A percentile compares a stretch with the other conserved stretches of the same genome.
phyloP scores from a whole-genome alignment of 257 asterid species.

The Solanum okadae region DNA sequence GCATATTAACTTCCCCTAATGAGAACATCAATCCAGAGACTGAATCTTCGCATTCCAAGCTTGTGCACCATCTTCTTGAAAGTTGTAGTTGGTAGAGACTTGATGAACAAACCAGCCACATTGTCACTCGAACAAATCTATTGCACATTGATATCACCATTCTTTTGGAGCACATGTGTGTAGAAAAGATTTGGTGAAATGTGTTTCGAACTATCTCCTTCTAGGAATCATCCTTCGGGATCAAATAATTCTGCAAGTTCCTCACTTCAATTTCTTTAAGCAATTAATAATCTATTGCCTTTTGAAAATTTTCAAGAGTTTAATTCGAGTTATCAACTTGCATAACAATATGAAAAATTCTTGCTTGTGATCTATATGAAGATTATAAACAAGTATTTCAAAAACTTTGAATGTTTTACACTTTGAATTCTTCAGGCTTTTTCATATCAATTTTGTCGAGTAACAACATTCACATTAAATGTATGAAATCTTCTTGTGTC shows the following conservation, averaged over 20 bases:
- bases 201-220: neutral
- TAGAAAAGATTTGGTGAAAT: neutral
- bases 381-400: neutral
- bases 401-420: no score
- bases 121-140: neutral
- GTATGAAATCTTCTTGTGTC: no score
- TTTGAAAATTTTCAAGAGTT: neutral
- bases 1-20: neutral
- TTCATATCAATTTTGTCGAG: no score
- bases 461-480: no score
- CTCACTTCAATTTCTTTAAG: neutral
- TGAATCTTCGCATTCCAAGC: neutral
- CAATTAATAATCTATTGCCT: no score
- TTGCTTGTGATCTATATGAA: neutral
- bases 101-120: rapidly evolving
- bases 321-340: neutral
- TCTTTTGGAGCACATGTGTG: neutral
- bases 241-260: no score
- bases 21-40: neutral
- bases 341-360: neutral
- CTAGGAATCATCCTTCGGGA: rapidly evolving
- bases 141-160: neutral
- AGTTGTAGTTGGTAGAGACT: neutral
- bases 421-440: no score
- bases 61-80: neutral